A percentile compares a stretch with the other conserved stretches of the same genome.
These are phyloP conservation scores for Boechera retrofracta DNA, from an alignment of 345 rosid species.

Conservation along the genomic window DNA sequence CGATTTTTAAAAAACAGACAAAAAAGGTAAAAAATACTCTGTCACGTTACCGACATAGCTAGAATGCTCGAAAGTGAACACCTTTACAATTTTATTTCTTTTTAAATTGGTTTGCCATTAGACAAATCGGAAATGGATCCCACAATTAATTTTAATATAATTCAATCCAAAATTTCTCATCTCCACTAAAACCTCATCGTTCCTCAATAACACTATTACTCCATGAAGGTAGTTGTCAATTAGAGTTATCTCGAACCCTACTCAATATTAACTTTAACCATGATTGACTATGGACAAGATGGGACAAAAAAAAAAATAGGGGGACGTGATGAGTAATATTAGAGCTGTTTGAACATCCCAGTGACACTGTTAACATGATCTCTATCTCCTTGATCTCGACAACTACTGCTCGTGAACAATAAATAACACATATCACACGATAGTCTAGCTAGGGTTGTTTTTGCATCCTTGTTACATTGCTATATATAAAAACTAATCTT, in stretches of 20 bases:
- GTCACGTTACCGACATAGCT: conserved; percentile 45
- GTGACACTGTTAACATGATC: no score
- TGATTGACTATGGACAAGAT: not conserved
- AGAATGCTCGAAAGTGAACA: conserved; percentile 38
- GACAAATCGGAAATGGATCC: conserved; percentile 1
- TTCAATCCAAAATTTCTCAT: not conserved
- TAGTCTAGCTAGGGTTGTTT: not conserved
- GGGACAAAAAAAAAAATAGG: not conserved
- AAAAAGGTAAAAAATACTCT: not conserved
- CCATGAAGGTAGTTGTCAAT: not conserved
- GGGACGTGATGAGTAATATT: not conserved
- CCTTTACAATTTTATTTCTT: not conserved
- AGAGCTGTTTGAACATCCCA: not conserved
- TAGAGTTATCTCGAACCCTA: not conserved
- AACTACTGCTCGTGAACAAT: not conserved
- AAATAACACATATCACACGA: not conserved
- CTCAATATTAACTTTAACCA: conserved; percentile 4
- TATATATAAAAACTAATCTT: not conserved
- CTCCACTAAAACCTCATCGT: conserved; percentile 9
- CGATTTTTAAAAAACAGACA: not conserved
- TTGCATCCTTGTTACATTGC: not conserved
- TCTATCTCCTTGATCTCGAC: no score
- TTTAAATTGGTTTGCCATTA: conserved; percentile 15
- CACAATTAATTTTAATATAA: not conserved
- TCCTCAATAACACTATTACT: not conserved